phyloP scores from a whole-genome alignment of 768 basidiomycete species.

The Hydnum rufescens region DNA sequence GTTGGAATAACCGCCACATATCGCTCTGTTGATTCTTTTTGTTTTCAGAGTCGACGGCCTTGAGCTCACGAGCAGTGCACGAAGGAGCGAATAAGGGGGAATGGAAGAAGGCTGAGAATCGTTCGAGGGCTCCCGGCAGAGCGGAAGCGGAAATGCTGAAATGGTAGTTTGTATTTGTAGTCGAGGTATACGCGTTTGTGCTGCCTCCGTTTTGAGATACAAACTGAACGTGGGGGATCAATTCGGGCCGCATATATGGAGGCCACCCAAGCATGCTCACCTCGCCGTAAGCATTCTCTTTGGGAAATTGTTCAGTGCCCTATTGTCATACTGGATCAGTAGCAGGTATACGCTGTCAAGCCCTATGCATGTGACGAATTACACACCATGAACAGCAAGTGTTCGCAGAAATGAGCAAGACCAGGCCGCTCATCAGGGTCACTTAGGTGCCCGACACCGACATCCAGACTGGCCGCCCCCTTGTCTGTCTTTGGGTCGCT shows the following conservation, averaged over 20 bases:
- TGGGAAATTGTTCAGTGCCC: constrained; percentile 70
- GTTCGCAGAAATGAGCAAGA: constrained; percentile 89
- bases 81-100: constrained; percentile 76
- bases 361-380: background rate
- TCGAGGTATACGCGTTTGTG: constrained; percentile 86
- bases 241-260: background rate
- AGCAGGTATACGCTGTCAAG: background rate
- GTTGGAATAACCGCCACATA: constrained; percentile 84
- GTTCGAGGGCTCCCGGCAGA: constrained; percentile 47
- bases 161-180: constrained; percentile 80
- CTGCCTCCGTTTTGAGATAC: constrained; percentile 34
- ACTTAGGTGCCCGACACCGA: constrained; percentile 79
- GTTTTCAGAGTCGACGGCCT: constrained; percentile 93
- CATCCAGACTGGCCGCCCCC: constrained; percentile 84
- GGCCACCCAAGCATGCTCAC: constrained; percentile 20
- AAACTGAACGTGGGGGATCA: constrained; percentile 13
- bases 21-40: constrained; percentile 89
- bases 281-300: constrained; percentile 89
- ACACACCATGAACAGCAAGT: constrained; percentile 83
- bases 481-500: constrained; percentile 80
- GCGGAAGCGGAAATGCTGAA: constrained; percentile 49
- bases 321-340: constrained; percentile 15
- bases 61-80: constrained; percentile 75
- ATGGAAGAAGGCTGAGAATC: constrained; percentile 77
- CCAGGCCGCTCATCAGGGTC: constrained; percentile 91